phyloP scores from a whole-genome alignment of 1,139 yeast genomes.

The Eremothecium coryli region DNA sequence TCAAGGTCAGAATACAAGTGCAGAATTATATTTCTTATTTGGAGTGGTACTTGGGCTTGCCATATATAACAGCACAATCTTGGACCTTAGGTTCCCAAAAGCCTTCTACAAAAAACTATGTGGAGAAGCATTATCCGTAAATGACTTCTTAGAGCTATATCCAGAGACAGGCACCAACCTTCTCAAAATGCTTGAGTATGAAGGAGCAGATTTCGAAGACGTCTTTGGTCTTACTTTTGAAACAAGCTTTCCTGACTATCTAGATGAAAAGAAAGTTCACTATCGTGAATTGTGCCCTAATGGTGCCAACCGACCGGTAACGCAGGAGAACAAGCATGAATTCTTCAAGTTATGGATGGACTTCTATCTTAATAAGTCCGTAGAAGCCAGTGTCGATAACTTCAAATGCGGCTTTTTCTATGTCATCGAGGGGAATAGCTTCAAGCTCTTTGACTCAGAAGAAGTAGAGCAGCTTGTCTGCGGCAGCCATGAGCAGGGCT shows the following conservation, averaged over 20 bases:
- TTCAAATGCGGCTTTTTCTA: conserved; percentile 63
- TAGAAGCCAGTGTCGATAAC: conserved; percentile 43
- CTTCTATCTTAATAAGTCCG: conserved; percentile 50
- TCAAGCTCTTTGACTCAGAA: conserved; percentile 66
- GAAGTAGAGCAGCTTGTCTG: conserved; percentile 73
- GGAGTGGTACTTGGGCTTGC: conserved; percentile 88
- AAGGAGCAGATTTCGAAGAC: conserved; percentile 38
- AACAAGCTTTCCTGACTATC: conserved; percentile 35
- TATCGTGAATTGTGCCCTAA: conserved; percentile 42
- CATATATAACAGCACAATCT: conserved; percentile 76
- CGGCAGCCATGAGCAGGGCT: conserved; percentile 52
- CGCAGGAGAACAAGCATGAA: conserved; percentile 42
- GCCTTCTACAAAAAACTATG: conserved; percentile 69
- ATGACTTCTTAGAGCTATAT: conserved; percentile 57
- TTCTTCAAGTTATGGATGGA: conserved; percentile 57
- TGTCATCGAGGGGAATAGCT: conserved; percentile 74
- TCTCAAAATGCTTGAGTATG: conserved; percentile 42
- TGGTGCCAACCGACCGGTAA: conserved; percentile 50
- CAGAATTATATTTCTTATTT: conserved; percentile 53
- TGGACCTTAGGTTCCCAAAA: conserved; percentile 68
- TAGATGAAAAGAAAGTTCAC: conserved; percentile 27
- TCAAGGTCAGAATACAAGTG: conserved; percentile 27
- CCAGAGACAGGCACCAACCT: conserved; percentile 61
- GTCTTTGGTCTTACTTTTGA: conserved; percentile 43
- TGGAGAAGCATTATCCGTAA: conserved; percentile 44